Evolutionary conservation across 2,329 filamentous ascomycete species (phyloP), one percentile per base, ranked within the genome.

Genomic region (Paracoccidioides lutzii): DNA sequence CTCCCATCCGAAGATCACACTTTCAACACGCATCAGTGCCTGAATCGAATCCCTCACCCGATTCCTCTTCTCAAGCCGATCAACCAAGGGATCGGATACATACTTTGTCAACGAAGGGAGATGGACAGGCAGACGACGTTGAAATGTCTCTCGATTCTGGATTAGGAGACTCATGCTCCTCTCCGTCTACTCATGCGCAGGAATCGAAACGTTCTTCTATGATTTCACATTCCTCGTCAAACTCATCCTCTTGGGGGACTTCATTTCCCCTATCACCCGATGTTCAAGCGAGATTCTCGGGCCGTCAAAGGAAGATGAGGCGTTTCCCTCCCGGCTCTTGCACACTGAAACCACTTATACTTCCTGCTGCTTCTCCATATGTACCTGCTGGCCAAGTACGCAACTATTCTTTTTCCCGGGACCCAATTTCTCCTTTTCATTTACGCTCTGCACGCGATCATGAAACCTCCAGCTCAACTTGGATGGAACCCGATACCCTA

Each of bases 401-500:
- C 14, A 40, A 38, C 38, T 37, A 42, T 22, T 43, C 50, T 15
- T 22, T 52, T 28, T 52, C 50, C 50, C 14, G 14, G 3, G 50
- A 38, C 30, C 30, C 50, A 28, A 52, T 52, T n/a, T 42, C 50
- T 7, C 54, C 46, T 38, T 55, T 38, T 32, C 56, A 42, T 43
- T 55, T 56, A 40, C 48, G 38, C 30, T 40, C 49, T 43, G 15
- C 30, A 15, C 49, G 55, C 9, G 42, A 46, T 5, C 49, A 57
- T 10, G 41, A 41, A 6, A 52, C 40, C 42, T 40, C 42, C 64
- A 44, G 56, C 63, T 40, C 60, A 65, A 2, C 60, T 66, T 44
- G 69, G 65, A 51, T 68, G 61, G 35, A 72, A 65, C 69, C 69
- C 62, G 56, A 69, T 60, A 61, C 69, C 55, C 55, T 69, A 59